Percentiles rank a stretch among this genome's conserved stretches.
Evolutionary conservation across 2,329 filamentous ascomycete species (phyloP).

Genomic region (Fusarium chlamydosporum): DNA sequence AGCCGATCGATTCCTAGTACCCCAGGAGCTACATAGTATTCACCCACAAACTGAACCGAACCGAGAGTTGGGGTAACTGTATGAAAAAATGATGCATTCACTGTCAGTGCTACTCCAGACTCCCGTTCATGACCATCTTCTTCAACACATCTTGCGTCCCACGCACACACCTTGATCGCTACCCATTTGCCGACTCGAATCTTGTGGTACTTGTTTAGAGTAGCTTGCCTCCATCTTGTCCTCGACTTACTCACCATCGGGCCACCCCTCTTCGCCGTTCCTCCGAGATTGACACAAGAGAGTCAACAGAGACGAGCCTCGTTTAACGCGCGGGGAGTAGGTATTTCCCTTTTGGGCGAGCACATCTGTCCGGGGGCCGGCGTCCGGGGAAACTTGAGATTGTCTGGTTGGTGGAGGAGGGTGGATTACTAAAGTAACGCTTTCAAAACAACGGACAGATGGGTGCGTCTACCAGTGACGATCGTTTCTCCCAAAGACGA

Average conservation of each 20-base stretch:
- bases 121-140: slow-evolving; percentile 14
- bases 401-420: slow-evolving; percentile 43
- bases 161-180: slow-evolving; percentile 25
- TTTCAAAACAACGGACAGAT: slow-evolving; percentile 41
- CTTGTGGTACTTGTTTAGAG: slow-evolving; percentile 22
- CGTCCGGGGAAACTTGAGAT: slow-evolving; percentile 31
- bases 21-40: neutral
- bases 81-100: slow-evolving; percentile 23
- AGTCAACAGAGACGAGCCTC: slow-evolving; percentile 13
- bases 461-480: slow-evolving; percentile 30
- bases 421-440: slow-evolving; percentile 39
- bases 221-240: slow-evolving; percentile 2
- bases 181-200: slow-evolving; percentile 19
- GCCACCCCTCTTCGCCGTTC: slow-evolving; percentile 36
- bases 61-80: slow-evolving; percentile 31
- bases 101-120: slow-evolving; percentile 14
- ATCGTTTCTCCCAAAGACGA: slow-evolving; percentile 14
- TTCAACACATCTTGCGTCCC: slow-evolving; percentile 7
- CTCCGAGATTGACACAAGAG: slow-evolving; percentile 39
- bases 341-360: slow-evolving; percentile 40
- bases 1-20: slow-evolving; percentile 11
- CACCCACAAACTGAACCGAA: slow-evolving; percentile 24
- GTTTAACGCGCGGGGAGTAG: slow-evolving; percentile 33
- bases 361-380: slow-evolving; percentile 28
- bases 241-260: slow-evolving; percentile 11